Evolutionary conservation across 179 eudicot species (phyloP).

Genomic region (Patellifolia procumbens): DNA sequence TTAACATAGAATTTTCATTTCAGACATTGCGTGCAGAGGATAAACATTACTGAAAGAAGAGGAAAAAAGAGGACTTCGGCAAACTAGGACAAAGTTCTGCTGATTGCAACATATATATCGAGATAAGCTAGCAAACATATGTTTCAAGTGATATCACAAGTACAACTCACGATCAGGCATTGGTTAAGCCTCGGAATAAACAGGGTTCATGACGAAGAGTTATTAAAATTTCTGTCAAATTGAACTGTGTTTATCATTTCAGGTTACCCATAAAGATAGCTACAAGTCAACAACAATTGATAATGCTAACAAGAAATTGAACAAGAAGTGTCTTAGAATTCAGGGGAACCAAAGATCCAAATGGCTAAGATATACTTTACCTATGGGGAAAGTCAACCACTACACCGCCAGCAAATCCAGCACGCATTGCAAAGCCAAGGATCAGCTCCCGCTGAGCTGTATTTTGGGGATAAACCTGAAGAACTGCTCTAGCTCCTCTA

Average conservation of each 20-base stretch:
- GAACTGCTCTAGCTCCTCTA: conserved; percentile 92
- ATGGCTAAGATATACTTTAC: conserved; percentile 29
- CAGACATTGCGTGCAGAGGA: too few species aligned
- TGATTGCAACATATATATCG: background rate
- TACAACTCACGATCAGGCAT: background rate
- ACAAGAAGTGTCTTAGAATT: background rate
- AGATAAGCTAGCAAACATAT: background rate
- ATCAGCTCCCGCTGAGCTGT: conserved; percentile 82
- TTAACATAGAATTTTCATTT: too few species aligned
- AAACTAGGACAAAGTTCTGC: background rate
- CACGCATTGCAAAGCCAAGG: conserved; percentile 74
- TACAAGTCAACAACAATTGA: background rate
- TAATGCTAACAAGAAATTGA: background rate
- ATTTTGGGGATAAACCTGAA: conserved; percentile 93
- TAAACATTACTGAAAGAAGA: too few species aligned
- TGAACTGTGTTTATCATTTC: background rate
- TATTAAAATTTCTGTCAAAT: background rate
- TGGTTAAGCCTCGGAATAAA: background rate
- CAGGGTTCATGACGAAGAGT: background rate
- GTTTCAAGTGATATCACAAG: background rate
- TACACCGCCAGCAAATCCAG: conserved; percentile 95
- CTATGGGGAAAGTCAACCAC: conserved; percentile 93
- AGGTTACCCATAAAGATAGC: background rate
- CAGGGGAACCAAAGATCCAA: background rate
- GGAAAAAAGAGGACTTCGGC: too few species aligned